These are phyloP conservation scores for Linum lewisii DNA, from an alignment of 345 rosid genomes.

Conservation along the genomic window DNA sequence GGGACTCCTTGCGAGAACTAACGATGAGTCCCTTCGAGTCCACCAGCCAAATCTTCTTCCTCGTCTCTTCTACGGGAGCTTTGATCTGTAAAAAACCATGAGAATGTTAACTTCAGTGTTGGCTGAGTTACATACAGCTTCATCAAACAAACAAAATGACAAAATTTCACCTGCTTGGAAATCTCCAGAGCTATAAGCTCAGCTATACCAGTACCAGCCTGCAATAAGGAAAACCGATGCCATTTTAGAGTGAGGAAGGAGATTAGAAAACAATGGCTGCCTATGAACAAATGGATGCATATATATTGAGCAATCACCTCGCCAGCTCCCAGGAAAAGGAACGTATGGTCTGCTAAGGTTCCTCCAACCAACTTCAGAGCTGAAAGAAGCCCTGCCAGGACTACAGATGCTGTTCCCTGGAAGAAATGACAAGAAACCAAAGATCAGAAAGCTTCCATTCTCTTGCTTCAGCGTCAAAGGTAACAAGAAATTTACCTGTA, in stretches of 20 bases:
- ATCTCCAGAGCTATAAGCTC: constrained; percentile 90
- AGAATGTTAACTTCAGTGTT: constrained; percentile 49
- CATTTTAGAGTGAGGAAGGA: constrained; percentile 3
- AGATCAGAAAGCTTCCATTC: constrained; percentile 3
- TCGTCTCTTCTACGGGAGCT: constrained; percentile 56
- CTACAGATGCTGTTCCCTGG: constrained; percentile 95
- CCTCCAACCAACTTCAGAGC: constrained; percentile 65
- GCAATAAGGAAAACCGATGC: constrained; percentile 13
- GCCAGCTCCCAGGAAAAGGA: constrained; percentile 96
- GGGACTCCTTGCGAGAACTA: constrained; percentile 56
- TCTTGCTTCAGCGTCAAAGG: neutral
- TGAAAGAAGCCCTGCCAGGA: constrained; percentile 76
- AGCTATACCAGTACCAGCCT: constrained; percentile 99
- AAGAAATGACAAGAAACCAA: constrained; percentile 2
- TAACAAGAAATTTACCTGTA: constrained; percentile 40
- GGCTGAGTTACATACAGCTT: no score
- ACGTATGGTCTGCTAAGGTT: constrained; percentile 57
- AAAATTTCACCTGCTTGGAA: constrained; percentile 74
- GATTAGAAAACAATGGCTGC: neutral
- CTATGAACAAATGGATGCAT: no score
- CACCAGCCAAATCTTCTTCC: constrained; percentile 93
- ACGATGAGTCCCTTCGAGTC: constrained; percentile 96
- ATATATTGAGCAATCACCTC: constrained; percentile 36
- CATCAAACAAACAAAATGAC: neutral
- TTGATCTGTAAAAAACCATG: constrained; percentile 36